phyloP scores from a whole-genome alignment of 2,329 filamentous ascomycete species.

The Elsinoe fawcettii region DNA sequence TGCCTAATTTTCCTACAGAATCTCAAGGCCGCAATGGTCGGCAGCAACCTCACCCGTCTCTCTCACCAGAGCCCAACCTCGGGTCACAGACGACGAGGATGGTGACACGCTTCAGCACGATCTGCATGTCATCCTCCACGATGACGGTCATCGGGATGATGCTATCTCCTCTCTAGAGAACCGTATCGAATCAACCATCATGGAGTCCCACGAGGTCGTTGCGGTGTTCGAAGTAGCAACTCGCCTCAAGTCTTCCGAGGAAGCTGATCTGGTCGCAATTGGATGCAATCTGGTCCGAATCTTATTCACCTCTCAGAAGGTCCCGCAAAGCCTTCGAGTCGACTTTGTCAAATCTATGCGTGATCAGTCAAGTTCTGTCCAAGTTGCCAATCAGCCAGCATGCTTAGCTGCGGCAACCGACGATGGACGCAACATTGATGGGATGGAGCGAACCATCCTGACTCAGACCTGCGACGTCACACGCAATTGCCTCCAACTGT shows the following conservation, averaged over 20 bases:
- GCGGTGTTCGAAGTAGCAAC: neutral
- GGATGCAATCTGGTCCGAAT: constrained; percentile 4
- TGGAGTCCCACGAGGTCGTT: constrained; percentile 6
- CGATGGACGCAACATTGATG: constrained; percentile 11
- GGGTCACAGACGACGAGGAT: neutral
- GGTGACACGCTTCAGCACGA: neutral
- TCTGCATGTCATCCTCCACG: neutral
- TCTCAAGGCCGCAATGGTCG: constrained; percentile 1
- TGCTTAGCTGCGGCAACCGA: constrained; percentile 5
- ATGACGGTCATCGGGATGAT: neutral
- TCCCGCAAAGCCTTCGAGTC: constrained; percentile 12
- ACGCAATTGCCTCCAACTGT: neutral
- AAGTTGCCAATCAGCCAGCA: neutral
- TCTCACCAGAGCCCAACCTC: neutral
- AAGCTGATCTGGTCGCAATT: neutral
- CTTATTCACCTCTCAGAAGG: neutral
- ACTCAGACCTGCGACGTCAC: constrained; percentile 1
- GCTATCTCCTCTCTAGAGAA: neutral
- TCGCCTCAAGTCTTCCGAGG: neutral
- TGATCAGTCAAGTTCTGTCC: neutral
- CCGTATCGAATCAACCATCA: neutral
- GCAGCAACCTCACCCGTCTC: neutral
- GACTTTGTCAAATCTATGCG: neutral
- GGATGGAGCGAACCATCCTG: constrained; percentile 8
- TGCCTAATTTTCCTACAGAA: neutral